Evolutionary conservation across 2,329 filamentous ascomycete species (phyloP).

Genomic region (Lasiodiplodia sp.): DNA sequence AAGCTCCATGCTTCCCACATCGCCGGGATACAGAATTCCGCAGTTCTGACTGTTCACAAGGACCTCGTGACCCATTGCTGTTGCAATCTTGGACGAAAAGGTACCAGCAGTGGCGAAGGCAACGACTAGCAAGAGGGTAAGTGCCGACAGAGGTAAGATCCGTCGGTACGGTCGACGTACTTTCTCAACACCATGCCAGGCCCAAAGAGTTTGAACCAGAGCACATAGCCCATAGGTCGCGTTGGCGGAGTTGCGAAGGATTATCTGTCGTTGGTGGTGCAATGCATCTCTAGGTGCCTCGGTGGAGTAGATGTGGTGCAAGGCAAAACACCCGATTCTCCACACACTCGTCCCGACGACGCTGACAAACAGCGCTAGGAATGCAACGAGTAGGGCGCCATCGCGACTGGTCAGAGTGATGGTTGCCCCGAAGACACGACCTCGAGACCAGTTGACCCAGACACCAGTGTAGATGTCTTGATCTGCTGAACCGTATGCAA

Average conservation of each 20-base stretch:
- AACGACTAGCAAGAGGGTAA: background rate
- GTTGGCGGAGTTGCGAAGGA: constrained; percentile 31
- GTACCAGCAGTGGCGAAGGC: constrained; percentile 41
- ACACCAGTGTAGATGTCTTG: constrained; percentile 37
- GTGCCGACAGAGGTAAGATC: background rate
- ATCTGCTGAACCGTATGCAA: background rate
- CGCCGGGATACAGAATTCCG: constrained; percentile 22
- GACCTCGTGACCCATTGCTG: constrained; percentile 33
- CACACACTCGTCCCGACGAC: constrained; percentile 35
- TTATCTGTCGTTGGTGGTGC: constrained; percentile 35
- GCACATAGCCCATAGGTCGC: background rate
- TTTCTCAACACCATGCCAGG: background rate
- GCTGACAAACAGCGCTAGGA: constrained; percentile 44
- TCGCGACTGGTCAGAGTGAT: constrained; percentile 41
- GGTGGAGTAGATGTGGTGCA: constrained; percentile 35
- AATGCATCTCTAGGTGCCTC: constrained; percentile 34
- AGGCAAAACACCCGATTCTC: constrained; percentile 34
- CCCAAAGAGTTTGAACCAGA: constrained; percentile 1
- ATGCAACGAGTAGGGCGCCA: constrained; percentile 44
- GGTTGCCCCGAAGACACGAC: constrained; percentile 42
- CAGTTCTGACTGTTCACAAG: constrained; percentile 12
- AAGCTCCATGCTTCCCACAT: too few relatives aligned
- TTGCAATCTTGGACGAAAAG: constrained; percentile 45
- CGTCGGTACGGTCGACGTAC: background rate
- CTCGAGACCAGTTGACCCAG: constrained; percentile 45